phyloP scores from a whole-genome alignment of 2,329 filamentous ascomycete species.

The Eutypella sp. region DNA sequence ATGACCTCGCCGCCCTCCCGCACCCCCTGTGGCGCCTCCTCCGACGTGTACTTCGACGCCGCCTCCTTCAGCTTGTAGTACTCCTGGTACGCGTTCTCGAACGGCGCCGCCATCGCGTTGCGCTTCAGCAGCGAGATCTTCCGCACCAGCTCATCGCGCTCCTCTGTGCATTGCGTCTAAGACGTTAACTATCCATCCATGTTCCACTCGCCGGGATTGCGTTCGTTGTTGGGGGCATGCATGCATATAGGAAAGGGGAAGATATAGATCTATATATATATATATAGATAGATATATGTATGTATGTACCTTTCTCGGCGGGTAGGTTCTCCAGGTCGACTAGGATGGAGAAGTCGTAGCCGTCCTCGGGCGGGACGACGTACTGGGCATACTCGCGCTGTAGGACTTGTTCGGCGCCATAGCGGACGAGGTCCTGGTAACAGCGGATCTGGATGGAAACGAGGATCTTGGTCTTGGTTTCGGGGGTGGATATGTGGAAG shows the following conservation, averaged over 20 bases:
- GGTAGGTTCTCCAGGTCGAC: conserved; percentile 87
- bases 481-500: conserved; percentile 96
- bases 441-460: conserved; percentile 95
- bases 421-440: conserved; percentile 85
- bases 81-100: conserved; percentile 94
- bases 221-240: no score
- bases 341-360: conserved; percentile 92
- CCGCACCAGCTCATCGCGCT: conserved; percentile 77
- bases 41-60: conserved; percentile 86
- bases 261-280: no score
- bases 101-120: conserved; percentile 97
- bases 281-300: background rate
- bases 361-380: conserved; percentile 79
- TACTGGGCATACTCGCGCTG: conserved; percentile 92
- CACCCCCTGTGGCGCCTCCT: conserved; percentile 88
- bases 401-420: conserved; percentile 87
- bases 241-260: no score
- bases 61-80: conserved; percentile 82
- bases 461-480: conserved; percentile 87
- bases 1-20: conserved; percentile 87
- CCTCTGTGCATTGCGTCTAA: no score
- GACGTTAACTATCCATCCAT: conserved; percentile 11
- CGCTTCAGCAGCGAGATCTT: conserved; percentile 91
- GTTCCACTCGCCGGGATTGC: background rate
- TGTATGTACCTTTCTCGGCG: conserved; percentile 59